Evolutionary conservation across 2,329 filamentous ascomycete genomes (phyloP), one percentile per base, ranked within the genome.

Genomic region (Aspergillus ustus): DNA sequence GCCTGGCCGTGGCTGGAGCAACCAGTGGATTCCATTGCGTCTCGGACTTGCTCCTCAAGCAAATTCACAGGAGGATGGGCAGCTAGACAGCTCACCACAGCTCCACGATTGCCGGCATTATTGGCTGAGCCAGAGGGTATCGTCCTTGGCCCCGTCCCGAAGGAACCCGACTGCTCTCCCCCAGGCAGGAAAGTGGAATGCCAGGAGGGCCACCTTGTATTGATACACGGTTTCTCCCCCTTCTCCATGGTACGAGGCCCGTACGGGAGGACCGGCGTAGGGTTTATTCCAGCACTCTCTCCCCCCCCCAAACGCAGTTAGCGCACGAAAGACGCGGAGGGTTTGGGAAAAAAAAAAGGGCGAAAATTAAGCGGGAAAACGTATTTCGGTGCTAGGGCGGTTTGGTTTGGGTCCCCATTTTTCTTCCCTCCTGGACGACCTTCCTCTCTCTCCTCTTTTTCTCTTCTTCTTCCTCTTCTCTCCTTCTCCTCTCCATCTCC

Each of bases 311-410:
- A 63, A 60, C 19, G 28, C 49, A 62, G 63, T 59, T 56, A 62
- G 64, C 70, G 69, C 72, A 74, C 73, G 70, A 73, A 68, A 62
- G 48, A 68, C 68, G 72, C 68, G 66, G 72, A 68, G 70, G 67
- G 66, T 69, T 70, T 72, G 66, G 64, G 62, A 64, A 67, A 67
- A 40, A 37, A 25, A 40, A 64, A 71, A 72, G 69, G 67, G 72
- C 70, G 71, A 75, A 75, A 75, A 73, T 75, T 74, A 71, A 70
- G 71, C 73, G 70, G 73, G 66, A 69, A 48, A 45, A 66, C 75
- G 73, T 74, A 75, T 75, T 75, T 75, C 74, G 73, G 70, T 70
- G 69, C 67, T 65, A 66, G 64, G 61, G 67, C 64, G 57, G 50
- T 54, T 68, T 73, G 58, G 25, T n/a, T 37, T 34, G 29, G 11